Evolutionary conservation across 192 early-diverging fungal genomes (phyloP), one percentile per base, ranked within the genome.

Genomic region (Mortierella antarctica): DNA sequence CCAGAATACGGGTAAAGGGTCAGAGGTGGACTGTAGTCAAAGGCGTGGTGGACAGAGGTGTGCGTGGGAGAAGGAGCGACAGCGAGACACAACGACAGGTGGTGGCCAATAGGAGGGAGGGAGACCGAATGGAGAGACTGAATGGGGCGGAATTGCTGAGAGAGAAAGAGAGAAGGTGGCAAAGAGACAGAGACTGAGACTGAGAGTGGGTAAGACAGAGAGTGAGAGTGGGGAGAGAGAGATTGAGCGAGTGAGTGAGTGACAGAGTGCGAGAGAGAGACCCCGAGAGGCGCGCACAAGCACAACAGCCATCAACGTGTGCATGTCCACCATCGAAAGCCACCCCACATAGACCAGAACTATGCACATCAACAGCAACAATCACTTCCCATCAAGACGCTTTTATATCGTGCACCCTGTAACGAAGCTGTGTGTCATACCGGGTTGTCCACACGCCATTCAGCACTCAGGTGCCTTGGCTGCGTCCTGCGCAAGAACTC

Each of bases 371-470:
- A 31, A 31, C 31, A 3, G 31, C n/a, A n/a, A 3, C 31, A 31
- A 31, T 2, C 31, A 31, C 31, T 3, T 31, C 31, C 31, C 31
- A 31, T 31, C 31, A 31, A 31, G 31, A 31, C 31, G 31, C 31
- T 31, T 2, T 31, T 31, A 2, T 31, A 31, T 51, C 17, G 1
- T 51, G 11, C 13, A 51, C 17, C 50, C 50, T 51, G 50, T 51
- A 14, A 1, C 55, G 4, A 15, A 4, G 13, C 9, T 42, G 42
- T 3, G 1, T 3, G 31, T 62, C 18, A 65, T 11, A 66, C 71
- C 14, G 71, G 74, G 53, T 77, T 77, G 51, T 79, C 75, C 42
- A 70, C 50, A 46, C 64, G 46, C 75, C 75, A 79, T 42, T 71
- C 68, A 14, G 57, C 12, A 51, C 75, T 79, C 17, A 79, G 58